Base-by-base conservation (phyloP, 306 rosid species). In the Rosa lucieae region DNA sequence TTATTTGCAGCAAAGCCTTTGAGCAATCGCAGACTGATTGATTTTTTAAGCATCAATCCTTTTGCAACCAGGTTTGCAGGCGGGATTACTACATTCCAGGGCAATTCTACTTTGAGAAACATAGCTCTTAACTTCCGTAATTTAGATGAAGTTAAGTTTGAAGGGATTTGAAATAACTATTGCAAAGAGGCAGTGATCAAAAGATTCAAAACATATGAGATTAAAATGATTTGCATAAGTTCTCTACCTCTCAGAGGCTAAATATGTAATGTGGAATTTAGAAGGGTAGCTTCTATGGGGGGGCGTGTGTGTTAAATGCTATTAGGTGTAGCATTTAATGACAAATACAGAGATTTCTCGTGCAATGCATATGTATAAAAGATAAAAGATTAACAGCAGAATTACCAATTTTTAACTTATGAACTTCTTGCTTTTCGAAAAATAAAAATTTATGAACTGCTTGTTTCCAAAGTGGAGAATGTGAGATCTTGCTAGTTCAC, bases 61-160 rank as follows among this genome's bases (percentile, higher is more conserved):
- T 86, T 84, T 7, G 77, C 86, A 62, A 86, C 86, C 72, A 92
- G 80, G 81, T 80, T 83, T 70, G 91, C 91, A 2, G 98, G 82
- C 46, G 90, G 82, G 74, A 92, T 86, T 71, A 91, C 86, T 40
- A 92, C 97, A 77, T 92, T 94, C 97, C 90, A 89, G 0, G 87
- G 83, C 56, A 92, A 81, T 86, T 91, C 85, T 8, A 88, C 95
- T 80, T 92, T 88, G 77, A 94, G 90, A 87, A 81, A 87, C 95
- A 91, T 94, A 29, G 55, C 82, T 78, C 43, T 70, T 72, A 61
- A 43, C 21, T 75, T 67, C 81, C 81, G 74, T 73, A 55, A 82
- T 39, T 46, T 47, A 82, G 81, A 75, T 61, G 55, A 49, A 13
- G 55, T 49, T 49, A 47, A 48, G 40, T 48, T 62, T 48, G 72